Conservation (phyloP, 2,329 filamentous ascomycete genomes). For the Falciphora oryzae region DNA sequence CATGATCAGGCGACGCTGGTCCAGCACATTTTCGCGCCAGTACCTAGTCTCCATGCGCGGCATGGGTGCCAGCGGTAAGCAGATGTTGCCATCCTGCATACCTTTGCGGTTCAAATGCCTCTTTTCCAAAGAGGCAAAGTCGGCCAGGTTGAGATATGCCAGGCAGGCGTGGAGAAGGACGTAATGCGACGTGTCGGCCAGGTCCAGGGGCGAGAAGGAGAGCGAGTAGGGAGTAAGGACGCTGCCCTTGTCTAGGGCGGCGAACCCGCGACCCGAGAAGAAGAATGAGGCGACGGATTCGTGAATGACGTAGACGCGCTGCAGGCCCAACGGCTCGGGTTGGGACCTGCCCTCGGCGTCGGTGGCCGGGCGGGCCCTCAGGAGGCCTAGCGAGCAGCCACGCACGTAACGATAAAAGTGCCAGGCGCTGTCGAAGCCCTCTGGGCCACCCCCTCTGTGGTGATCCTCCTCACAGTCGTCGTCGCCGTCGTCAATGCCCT, state of each 20-base stretch:
- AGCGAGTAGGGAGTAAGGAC: slow-evolving; percentile 10
- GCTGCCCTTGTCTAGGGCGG: slow-evolving; percentile 18
- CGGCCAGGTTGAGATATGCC: slow-evolving; percentile 27
- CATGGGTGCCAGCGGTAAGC: slow-evolving; percentile 3
- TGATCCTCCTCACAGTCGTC: slow-evolving; percentile 3
- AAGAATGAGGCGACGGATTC: slow-evolving; percentile 28
- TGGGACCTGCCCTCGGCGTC: slow-evolving; percentile 10
- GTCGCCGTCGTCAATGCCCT: slow-evolving; percentile 6
- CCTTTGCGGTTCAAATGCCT: neutral
- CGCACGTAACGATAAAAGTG: slow-evolving; percentile 26
- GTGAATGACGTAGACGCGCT: slow-evolving; percentile 26
- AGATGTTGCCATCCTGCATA: neutral
- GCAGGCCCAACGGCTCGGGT: slow-evolving; percentile 23
- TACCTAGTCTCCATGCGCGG: slow-evolving; percentile 12
- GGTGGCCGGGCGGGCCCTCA: slow-evolving; percentile 22
- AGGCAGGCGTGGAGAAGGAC: slow-evolving; percentile 25
- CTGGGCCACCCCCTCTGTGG: slow-evolving; percentile 1
- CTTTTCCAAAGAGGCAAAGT: slow-evolving; percentile 25
- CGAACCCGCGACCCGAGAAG: slow-evolving; percentile 25
- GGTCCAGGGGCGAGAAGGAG: slow-evolving; percentile 14
- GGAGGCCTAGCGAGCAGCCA: slow-evolving; percentile 25
- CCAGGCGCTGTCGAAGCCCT: slow-evolving; percentile 22
- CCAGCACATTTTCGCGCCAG: slow-evolving; percentile 16
- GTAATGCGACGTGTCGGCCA: slow-evolving; percentile 25
- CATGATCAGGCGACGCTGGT: slow-evolving; percentile 24